phyloP scores from a whole-genome alignment of 768 basidiomycete genomes.

The Leucosporidium yakuticum region DNA sequence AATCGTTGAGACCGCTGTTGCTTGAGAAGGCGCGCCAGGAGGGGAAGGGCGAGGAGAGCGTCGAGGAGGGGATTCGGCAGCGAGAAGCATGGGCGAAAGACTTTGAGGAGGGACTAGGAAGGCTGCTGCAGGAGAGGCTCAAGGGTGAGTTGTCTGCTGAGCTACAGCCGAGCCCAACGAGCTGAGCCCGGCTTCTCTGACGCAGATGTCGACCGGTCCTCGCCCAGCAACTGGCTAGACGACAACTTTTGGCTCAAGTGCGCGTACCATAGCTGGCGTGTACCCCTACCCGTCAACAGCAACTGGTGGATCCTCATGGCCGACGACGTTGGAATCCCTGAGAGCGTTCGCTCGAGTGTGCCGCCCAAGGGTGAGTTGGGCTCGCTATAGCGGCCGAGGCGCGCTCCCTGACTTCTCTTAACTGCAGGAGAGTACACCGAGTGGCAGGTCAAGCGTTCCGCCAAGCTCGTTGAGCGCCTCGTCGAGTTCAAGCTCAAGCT shows the following conservation, averaged over 20 bases:
- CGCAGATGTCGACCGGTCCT: slow-evolving; percentile 69
- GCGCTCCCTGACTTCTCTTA: neutral
- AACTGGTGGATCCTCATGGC: slow-evolving; percentile 93
- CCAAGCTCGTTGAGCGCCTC: slow-evolving; percentile 69
- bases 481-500: slow-evolving; percentile 59
- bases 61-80: slow-evolving; percentile 52
- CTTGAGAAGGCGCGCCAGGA: slow-evolving; percentile 62
- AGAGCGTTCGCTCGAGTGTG: slow-evolving; percentile 29
- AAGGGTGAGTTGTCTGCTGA: slow-evolving; percentile 51
- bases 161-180: too few species aligned
- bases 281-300: slow-evolving; percentile 77
- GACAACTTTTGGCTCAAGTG: slow-evolving; percentile 87
- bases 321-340: slow-evolving; percentile 64
- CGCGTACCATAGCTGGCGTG: slow-evolving; percentile 81
- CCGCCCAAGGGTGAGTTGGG: slow-evolving; percentile 17
- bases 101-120: slow-evolving; percentile 66
- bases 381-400: too few species aligned
- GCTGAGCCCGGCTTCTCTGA: neutral
- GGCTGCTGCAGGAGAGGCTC: slow-evolving; percentile 63
- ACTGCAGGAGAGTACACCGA: slow-evolving; percentile 50
- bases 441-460: slow-evolving; percentile 80
- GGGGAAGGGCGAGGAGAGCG: slow-evolving; percentile 35
- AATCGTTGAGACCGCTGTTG: slow-evolving; percentile 70
- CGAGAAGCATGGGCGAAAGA: slow-evolving; percentile 60
- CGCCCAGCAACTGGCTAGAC: slow-evolving; percentile 87